Percentiles rank a stretch among this genome's conserved stretches.
Evolutionary conservation across 805 yeast genomes (phyloP).

Genomic region (Cyberlindnera veronae): DNA sequence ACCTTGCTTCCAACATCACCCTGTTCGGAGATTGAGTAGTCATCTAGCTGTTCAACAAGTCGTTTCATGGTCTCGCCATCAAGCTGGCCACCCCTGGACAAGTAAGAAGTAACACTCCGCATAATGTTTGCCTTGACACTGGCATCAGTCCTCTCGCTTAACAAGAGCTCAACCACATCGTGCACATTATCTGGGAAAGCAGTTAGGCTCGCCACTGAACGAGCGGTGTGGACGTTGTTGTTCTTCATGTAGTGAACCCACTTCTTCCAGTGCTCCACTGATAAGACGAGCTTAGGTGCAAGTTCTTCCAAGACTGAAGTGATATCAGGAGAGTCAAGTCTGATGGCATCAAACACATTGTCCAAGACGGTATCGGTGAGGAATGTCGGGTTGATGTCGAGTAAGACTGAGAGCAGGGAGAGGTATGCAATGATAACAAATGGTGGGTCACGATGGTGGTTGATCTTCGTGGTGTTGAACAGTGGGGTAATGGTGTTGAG

Average conservation of each 20-base stretch:
- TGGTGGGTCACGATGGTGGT: slow-evolving; percentile 24
- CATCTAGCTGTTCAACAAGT: slow-evolving; percentile 50
- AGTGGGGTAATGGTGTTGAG: slow-evolving; percentile 5
- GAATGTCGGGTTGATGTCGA: background rate
- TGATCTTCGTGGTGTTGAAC: slow-evolving; percentile 14
- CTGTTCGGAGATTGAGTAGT: slow-evolving; percentile 72
- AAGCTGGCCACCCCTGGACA: slow-evolving; percentile 6
- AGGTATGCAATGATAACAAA: slow-evolving; percentile 25
- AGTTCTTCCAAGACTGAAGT: slow-evolving; percentile 6
- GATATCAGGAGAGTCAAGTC: slow-evolving; percentile 18
- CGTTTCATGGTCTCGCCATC: background rate
- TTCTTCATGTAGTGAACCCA: slow-evolving; percentile 37
- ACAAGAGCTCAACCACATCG: slow-evolving; percentile 14
- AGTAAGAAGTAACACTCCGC: slow-evolving; percentile 16
- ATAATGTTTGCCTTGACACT: slow-evolving; percentile 16
- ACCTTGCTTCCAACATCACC: slow-evolving; percentile 92
- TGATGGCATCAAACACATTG: slow-evolving; percentile 23
- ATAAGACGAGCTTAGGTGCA: slow-evolving; percentile 13
- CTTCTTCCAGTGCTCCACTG: slow-evolving; percentile 18
- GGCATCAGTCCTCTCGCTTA: slow-evolving; percentile 25
- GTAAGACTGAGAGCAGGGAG: slow-evolving; percentile 20
- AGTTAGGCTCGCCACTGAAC: slow-evolving; percentile 31
- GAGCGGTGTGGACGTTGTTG: slow-evolving; percentile 37
- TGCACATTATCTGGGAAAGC: slow-evolving; percentile 6
- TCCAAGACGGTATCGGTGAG: slow-evolving; percentile 5